Base-by-base conservation (phyloP, 2,329 filamentous ascomycete species). In the Sporothrix luriei region DNA sequence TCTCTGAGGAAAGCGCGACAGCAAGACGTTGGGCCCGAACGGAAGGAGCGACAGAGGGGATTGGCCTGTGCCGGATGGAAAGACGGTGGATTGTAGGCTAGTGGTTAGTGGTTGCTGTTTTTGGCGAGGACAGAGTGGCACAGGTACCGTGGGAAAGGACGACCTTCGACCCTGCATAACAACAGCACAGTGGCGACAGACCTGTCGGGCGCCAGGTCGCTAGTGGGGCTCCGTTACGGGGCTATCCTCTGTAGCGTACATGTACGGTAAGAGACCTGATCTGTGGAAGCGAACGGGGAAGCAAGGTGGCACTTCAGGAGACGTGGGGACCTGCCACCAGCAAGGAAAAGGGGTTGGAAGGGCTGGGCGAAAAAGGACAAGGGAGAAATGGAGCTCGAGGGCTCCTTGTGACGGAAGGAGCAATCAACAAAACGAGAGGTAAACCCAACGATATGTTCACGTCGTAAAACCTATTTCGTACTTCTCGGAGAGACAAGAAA, bases 151-250 rank as follows among this genome's bases (percentile, higher is more conserved):
- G n/a, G n/a, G n/a, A n/a, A n/a, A n/a, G n/a, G n/a, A n/a, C n/a
- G n/a, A n/a, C n/a, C n/a, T n/a, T n/a, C n/a, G n/a, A n/a, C n/a
- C n/a, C n/a, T n/a, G n/a, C n/a, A n/a, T n/a, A n/a, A n/a, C n/a
- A n/a, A n/a, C n/a, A n/a, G n/a, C n/a, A n/a, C n/a, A n/a, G n/a
- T n/a, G n/a, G n/a, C n/a, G n/a, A n/a, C n/a, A n/a, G n/a, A n/a
- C n/a, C n/a, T 64, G 49, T 40, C 64, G 59, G 59, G 59, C 68
- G 38, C 51, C 46, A 62, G 46, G 55, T 43, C 67, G 67, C 61
- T 69, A 65, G 68, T 43, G 51, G 68, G 59, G 68, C 59, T 14
- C 68, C 61, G 68, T 66, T 69, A 69, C 68, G 68, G 68, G 68
- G 68, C 68, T 59, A 26, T 55, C 46, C 38, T 38, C 26, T n/a